A percentile compares a stretch with the other conserved stretches of the same genome.
These are phyloP conservation scores for Tetracentron sinense DNA, from an alignment of 164 flowering plant genomes.

Conservation along the genomic window DNA sequence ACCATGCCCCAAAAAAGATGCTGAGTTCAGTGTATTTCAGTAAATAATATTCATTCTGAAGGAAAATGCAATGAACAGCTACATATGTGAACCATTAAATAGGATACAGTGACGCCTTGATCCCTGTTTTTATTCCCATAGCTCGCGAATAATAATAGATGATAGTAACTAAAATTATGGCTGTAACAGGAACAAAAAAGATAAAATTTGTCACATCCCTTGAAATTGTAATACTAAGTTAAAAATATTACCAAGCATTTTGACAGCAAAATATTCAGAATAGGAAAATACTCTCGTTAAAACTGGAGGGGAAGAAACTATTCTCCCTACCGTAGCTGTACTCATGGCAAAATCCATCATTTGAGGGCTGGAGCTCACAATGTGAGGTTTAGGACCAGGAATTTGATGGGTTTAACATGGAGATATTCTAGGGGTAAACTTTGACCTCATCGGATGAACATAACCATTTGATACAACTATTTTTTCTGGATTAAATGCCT, in stretches of 20 bases:
- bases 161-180: constrained; percentile 67
- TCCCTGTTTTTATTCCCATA: constrained; percentile 60
- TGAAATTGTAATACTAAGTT: neutral
- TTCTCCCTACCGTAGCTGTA: neutral
- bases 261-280: neutral
- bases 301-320: neutral
- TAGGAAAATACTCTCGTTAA: neutral
- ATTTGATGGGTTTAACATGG: too few species aligned
- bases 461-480: too few species aligned
- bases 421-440: too few species aligned
- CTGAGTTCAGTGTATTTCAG: neutral
- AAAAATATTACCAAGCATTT: neutral
- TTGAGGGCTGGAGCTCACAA: too few species aligned
- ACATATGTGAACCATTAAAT: neutral
- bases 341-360: too few species aligned
- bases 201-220: constrained; percentile 10
- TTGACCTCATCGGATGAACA: too few species aligned
- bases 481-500: too few species aligned
- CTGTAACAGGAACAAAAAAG: constrained; percentile 43
- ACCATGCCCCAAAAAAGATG: neutral
- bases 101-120: constrained; percentile 79
- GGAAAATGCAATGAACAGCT: constrained; percentile 1
- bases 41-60: neutral
- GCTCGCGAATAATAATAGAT: constrained; percentile 83
- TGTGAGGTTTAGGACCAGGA: too few species aligned